These are phyloP conservation scores for Saccharata proteae DNA, from an alignment of 2,329 filamentous ascomycete genomes.

Conservation along the genomic window DNA sequence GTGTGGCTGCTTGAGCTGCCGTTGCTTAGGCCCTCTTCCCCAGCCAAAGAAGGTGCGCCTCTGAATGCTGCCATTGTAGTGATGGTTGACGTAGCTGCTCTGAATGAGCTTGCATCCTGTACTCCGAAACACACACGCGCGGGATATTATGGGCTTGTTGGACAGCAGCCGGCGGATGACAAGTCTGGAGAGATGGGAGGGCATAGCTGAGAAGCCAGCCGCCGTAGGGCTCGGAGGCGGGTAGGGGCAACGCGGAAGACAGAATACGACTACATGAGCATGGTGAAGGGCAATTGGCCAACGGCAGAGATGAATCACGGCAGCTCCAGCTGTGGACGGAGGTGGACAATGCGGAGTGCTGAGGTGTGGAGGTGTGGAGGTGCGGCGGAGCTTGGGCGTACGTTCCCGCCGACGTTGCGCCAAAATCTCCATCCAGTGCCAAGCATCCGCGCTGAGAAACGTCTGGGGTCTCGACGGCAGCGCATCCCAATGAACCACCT, in stretches of 20 bases:
- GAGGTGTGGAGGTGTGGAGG: too few species aligned
- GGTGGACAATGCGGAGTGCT: too few species aligned
- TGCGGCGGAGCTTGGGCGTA: too few species aligned
- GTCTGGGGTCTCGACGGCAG: too few species aligned
- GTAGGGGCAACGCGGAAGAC: neutral
- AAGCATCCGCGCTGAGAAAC: too few species aligned
- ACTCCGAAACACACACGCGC: conserved; percentile 30
- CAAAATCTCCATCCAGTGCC: too few species aligned
- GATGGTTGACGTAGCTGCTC: conserved; percentile 18
- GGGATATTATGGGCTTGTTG: conserved; percentile 35
- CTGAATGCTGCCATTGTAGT: conserved; percentile 18
- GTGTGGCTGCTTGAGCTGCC: conserved; percentile 46
- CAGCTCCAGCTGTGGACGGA: too few species aligned
- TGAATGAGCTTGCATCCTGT: conserved; percentile 15
- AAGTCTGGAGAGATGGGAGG: conserved; percentile 47
- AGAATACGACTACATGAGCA: neutral
- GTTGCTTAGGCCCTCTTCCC: conserved; percentile 47
- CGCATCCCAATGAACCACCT: too few species aligned
- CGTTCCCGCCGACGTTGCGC: too few species aligned
- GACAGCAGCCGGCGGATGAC: conserved; percentile 46
- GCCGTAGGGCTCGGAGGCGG: conserved; percentile 2
- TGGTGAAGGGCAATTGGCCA: too few species aligned
- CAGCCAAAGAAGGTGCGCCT: conserved; percentile 52
- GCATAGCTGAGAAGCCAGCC: conserved; percentile 43
- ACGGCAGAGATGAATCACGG: too few species aligned